Evolutionary conservation across 2,329 filamentous ascomycete genomes (phyloP).

Genomic region (Niveomyces coronatus): DNA sequence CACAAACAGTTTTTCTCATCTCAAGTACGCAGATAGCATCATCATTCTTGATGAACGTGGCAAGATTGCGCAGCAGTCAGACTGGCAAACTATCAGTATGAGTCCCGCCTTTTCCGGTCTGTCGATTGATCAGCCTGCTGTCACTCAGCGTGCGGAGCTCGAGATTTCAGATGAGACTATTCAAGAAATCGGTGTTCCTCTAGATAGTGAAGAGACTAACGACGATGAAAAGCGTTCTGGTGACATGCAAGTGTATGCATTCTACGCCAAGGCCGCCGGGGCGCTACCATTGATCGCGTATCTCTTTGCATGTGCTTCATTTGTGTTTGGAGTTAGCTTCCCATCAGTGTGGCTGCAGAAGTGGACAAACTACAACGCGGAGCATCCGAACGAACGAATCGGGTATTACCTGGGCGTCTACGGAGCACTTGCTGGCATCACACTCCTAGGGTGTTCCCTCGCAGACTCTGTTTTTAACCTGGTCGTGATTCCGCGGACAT

Average conservation of each 20-base stretch:
- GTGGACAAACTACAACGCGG: constrained; percentile 15
- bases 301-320: constrained; percentile 12
- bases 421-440: constrained; percentile 10
- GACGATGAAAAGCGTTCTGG: constrained; percentile 7
- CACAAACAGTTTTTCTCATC: constrained; percentile 11
- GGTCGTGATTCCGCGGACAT: constrained; percentile 18
- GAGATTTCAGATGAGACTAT: constrained; percentile 12
- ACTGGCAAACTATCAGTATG: not conserved
- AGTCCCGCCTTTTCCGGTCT: not conserved
- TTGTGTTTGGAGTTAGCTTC: constrained; percentile 14
- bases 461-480: constrained; percentile 13
- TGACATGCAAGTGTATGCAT: constrained; percentile 12
- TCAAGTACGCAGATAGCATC: constrained; percentile 16
- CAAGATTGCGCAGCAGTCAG: constrained; percentile 14
- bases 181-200: constrained; percentile 7
- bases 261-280: constrained; percentile 13
- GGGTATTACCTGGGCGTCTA: constrained; percentile 16
- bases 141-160: not conserved
- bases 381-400: constrained; percentile 12
- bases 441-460: constrained; percentile 8
- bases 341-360: constrained; percentile 17
- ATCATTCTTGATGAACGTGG: constrained; percentile 15
- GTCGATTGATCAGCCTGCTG: not conserved
- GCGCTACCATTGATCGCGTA: constrained; percentile 9
- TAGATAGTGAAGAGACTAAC: constrained; percentile 6